Conservation (phyloP, 768 basidiomycete genomes). For the Boletus sp. region DNA sequence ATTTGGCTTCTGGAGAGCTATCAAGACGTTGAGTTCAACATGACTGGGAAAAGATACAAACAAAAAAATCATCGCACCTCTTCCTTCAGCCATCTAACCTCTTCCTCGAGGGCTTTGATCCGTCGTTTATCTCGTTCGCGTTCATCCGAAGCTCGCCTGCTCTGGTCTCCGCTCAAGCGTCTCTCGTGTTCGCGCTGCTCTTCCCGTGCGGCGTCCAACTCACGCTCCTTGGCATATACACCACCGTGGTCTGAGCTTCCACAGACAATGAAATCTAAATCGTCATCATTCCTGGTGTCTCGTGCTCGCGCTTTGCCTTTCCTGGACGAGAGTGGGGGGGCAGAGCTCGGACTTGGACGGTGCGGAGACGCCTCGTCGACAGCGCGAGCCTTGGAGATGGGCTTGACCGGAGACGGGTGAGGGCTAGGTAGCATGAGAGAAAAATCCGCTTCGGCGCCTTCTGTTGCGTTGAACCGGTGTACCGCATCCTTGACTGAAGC, state of each 20-base stretch:
- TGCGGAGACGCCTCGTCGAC: constrained; percentile 14
- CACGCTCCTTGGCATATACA: constrained; percentile 60
- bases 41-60: background rate
- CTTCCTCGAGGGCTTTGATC: constrained; percentile 63
- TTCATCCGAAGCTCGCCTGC: constrained; percentile 34
- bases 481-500: constrained; percentile 50
- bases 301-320: constrained; percentile 48
- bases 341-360: background rate
- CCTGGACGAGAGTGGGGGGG: constrained; percentile 13
- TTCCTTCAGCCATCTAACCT: constrained; percentile 55
- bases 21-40: constrained; percentile 2
- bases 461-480: constrained; percentile 42
- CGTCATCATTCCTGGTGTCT: constrained; percentile 24
- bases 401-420: constrained; percentile 32
- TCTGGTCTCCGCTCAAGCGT: constrained; percentile 37
- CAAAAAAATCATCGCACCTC: constrained; percentile 39
- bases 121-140: constrained; percentile 56
- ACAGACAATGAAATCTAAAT: constrained; percentile 27
- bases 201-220: constrained; percentile 53
- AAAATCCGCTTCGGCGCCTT: constrained; percentile 45
- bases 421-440: constrained; percentile 51
- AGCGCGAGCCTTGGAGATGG: constrained; percentile 25
- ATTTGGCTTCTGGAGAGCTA: constrained; percentile 47
- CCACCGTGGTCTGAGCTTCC: constrained; percentile 45
- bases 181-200: constrained; percentile 46